Base-by-base conservation (phyloP, 2,329 filamentous ascomycete genomes). In the Penicillium sp. region DNA sequence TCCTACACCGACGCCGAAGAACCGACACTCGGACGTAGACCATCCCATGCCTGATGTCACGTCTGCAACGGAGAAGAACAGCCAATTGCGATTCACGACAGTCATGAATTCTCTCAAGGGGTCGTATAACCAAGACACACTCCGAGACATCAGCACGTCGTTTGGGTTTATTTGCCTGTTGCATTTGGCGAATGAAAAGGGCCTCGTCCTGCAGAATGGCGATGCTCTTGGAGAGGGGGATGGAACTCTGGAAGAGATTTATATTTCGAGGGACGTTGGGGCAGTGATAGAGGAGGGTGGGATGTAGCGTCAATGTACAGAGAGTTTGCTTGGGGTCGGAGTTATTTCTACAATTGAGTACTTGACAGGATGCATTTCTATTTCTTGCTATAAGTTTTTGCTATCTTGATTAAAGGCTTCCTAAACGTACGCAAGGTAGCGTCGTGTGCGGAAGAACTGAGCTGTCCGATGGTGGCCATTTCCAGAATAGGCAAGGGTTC, bases 121-220 rank as follows among this genome's bases (percentile, higher is more conserved):
- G 4, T 91, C 96, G 7, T 99, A 99, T 68, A 87, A 91, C 11
- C 89, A 90, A 71, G 82, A 89, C 63, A 84, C 86, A 59, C 90
- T 99, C 85, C 86, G 88, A 59, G 94, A 99, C 73, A 97, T 99
- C 67, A 96, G 91, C 35, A 99, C 94, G 0, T 95, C 81, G 16
- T 88, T 83, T 63, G 96, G 94, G 71, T 99, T 61, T 75, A 99
- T 99, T 61, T 95, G 90, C 66, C 76, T 96, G 57, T 77, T 97
- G 62, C 92, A 97, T 74, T 71, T 97, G 66, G 92, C 92, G 59
- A 97, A 97, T 74, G 92, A 97, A 69, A 93, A 95, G 76, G 92
- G 92, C 0, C 78, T 97, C 40, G 80, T 88, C 23, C 88, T 97
- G 60, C 82, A 88, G 62, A 86, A 85, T 55, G 77, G 82, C 45